These are phyloP conservation scores for Diaporthe nobilis DNA, from an alignment of 2,329 filamentous ascomycete species.

Conservation along the genomic window DNA sequence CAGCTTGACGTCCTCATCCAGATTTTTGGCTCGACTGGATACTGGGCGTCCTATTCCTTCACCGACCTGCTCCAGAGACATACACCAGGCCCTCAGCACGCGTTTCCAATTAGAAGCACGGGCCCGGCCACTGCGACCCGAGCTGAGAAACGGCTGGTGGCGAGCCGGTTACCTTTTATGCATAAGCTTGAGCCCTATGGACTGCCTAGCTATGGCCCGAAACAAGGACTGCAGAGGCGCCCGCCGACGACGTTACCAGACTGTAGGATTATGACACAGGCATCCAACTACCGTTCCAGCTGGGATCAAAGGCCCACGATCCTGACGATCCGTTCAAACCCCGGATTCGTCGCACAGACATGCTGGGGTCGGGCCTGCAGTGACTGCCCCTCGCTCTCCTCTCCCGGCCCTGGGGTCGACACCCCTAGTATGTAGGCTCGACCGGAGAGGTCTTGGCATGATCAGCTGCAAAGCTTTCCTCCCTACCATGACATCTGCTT, in stretches of 20 bases:
- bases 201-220: slow-evolving; percentile 25
- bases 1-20: neutral
- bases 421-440: slow-evolving; percentile 10
- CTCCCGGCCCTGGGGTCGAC: neutral
- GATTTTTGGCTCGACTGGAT: neutral
- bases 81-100: slow-evolving; percentile 18
- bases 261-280: slow-evolving; percentile 24
- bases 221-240: slow-evolving; percentile 32
- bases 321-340: slow-evolving; percentile 26
- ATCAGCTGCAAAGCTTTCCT: slow-evolving; percentile 22
- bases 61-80: slow-evolving; percentile 4
- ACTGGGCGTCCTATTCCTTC: slow-evolving; percentile 1
- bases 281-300: slow-evolving; percentile 32
- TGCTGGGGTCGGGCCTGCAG: slow-evolving; percentile 31
- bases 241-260: slow-evolving; percentile 26
- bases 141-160: slow-evolving; percentile 29
- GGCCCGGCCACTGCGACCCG: slow-evolving; percentile 28
- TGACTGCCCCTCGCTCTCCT: neutral
- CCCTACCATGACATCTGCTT: slow-evolving; percentile 8
- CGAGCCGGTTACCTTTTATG: slow-evolving; percentile 24
- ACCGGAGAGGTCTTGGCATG: slow-evolving; percentile 30
- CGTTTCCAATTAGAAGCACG: slow-evolving; percentile 27
- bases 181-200: slow-evolving; percentile 35
- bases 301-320: slow-evolving; percentile 21
- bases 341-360: slow-evolving; percentile 34